Evolutionary conservation across 768 basidiomycete species (phyloP).

Genomic region (Boletus subcaerulescens): DNA sequence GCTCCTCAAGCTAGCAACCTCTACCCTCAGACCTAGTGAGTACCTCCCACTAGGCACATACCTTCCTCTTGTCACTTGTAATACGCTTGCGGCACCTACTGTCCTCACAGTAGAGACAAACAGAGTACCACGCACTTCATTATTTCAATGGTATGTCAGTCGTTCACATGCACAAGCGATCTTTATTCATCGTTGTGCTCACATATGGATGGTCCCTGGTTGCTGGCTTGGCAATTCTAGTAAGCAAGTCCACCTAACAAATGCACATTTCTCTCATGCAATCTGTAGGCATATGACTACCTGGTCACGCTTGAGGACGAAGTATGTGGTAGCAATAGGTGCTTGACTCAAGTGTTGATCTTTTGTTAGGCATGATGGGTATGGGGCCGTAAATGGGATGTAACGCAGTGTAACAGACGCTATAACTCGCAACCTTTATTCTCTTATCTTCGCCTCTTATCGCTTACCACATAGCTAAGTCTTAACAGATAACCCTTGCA

Average conservation of each 20-base stretch:
- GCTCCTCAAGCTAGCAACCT: too few species aligned
- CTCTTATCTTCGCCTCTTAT: too few species aligned
- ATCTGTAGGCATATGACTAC: slow-evolving; percentile 10
- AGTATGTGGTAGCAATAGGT: background rate
- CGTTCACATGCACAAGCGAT: background rate
- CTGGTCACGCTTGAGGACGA: slow-evolving; percentile 10
- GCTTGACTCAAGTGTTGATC: background rate
- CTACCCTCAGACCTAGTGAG: too few species aligned
- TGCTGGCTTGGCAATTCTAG: slow-evolving; percentile 17
- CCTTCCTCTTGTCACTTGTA: too few species aligned
- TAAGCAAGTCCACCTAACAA: background rate
- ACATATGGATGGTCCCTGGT: background rate
- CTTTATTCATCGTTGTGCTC: background rate
- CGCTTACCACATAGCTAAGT: too few species aligned
- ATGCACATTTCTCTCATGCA: background rate
- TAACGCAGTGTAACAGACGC: too few species aligned
- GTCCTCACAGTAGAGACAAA: too few species aligned
- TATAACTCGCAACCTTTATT: too few species aligned
- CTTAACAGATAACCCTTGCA: too few species aligned
- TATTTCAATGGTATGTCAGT: slow-evolving; percentile 13
- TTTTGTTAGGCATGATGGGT: slow-evolving; percentile 10
- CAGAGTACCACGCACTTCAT: too few species aligned
- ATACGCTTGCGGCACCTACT: too few species aligned
- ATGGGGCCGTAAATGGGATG: slow-evolving; percentile 17
- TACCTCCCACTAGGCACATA: too few species aligned